These are phyloP conservation scores for Cucurbita moschata DNA, from an alignment of 306 rosid species.

Conservation along the genomic window DNA sequence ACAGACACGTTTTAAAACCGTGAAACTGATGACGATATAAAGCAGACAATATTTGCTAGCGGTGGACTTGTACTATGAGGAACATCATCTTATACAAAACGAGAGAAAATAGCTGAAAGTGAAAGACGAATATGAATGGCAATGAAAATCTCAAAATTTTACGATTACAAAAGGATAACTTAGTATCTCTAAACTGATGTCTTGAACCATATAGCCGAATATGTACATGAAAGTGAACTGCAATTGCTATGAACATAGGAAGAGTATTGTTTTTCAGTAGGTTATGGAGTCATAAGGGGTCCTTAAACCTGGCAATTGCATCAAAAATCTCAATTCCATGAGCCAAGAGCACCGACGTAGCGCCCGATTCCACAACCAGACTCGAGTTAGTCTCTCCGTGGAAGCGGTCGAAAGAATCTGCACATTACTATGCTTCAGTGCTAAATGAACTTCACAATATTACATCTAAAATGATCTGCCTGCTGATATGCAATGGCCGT, in stretches of 20 bases:
- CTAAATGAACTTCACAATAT: background rate
- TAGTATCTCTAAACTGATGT: conserved; percentile 25
- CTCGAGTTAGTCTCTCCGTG: background rate
- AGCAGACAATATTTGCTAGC: too few relatives aligned
- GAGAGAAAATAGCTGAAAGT: background rate
- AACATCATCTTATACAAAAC: background rate
- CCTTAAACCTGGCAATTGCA: background rate
- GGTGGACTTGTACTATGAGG: too few relatives aligned
- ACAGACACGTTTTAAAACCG: too few relatives aligned
- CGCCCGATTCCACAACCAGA: background rate
- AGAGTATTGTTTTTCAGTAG: conserved; percentile 3
- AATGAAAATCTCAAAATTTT: conserved; percentile 6
- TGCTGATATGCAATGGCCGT: background rate
- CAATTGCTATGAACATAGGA: conserved; percentile 12
- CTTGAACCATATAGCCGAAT: conserved; percentile 49
- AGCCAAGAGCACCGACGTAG: background rate
- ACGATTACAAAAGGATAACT: background rate
- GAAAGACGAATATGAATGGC: background rate
- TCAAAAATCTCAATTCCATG: conserved; percentile 1
- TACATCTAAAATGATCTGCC: background rate
- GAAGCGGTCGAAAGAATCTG: conserved; percentile 6
- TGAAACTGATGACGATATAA: too few relatives aligned
- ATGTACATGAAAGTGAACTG: conserved; percentile 54
- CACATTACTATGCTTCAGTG: conserved; percentile 3
- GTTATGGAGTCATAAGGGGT: background rate